Evolutionary conservation across 805 yeast species (phyloP).

Genomic region (Kodamaea jinghongensis): DNA sequence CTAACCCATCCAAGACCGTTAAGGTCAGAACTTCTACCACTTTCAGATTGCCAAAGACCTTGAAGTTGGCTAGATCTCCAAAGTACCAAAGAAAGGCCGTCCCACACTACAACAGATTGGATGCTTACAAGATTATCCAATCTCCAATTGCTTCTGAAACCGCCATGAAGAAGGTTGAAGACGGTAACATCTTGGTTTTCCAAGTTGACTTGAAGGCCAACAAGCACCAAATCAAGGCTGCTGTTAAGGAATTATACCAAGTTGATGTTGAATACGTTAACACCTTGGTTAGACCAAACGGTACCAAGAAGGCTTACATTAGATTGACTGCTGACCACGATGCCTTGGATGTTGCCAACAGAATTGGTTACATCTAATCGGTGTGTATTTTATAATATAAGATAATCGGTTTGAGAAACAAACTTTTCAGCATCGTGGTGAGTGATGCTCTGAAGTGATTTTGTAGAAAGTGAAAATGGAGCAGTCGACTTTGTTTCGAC

Average conservation of each 20-base stretch:
- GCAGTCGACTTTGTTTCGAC: no score
- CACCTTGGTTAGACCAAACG: constrained; percentile 98
- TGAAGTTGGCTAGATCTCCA: constrained; percentile 91
- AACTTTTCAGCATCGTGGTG: no score
- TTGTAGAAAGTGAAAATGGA: no score
- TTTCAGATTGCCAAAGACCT: constrained; percentile 97
- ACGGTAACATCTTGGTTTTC: constrained; percentile 98
- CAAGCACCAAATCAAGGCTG: constrained; percentile 98
- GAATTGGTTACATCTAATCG: constrained; percentile 94
- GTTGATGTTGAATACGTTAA: constrained; percentile 92
- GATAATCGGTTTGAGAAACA: constrained; percentile 8
- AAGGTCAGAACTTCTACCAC: constrained; percentile 94
- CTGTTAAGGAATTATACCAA: constrained; percentile 96
- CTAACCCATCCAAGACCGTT: constrained; percentile 82
- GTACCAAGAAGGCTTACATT: constrained; percentile 99
- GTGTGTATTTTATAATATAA: constrained; percentile 12
- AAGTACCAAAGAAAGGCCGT: constrained; percentile 93
- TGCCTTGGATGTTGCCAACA: constrained; percentile 99
- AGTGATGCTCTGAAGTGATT: no score
- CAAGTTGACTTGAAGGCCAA: constrained; percentile 95
- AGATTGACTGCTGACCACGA: constrained; percentile 98
- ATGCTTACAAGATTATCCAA: constrained; percentile 90
- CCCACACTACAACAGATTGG: constrained; percentile 96
- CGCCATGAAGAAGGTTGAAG: constrained; percentile 99
- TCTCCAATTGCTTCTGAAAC: constrained; percentile 97